phyloP scores from a whole-genome alignment of 2,329 filamentous ascomycete species.

The Raffaelea albimanens region DNA sequence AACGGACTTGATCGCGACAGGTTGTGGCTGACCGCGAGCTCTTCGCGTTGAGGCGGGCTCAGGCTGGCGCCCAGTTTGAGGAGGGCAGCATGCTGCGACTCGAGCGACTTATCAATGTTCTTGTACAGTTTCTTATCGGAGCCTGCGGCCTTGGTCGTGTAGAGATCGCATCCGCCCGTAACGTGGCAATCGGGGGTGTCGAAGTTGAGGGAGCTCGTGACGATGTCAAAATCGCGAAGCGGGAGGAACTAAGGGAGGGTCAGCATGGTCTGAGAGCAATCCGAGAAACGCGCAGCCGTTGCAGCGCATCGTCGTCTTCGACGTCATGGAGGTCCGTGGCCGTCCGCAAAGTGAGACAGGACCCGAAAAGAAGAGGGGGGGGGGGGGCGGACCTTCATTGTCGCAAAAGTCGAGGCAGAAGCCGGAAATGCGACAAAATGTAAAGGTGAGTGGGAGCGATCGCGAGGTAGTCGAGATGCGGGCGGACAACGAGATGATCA shows the following conservation, averaged over 20 bases:
- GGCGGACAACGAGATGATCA: no score
- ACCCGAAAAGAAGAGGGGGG: no score
- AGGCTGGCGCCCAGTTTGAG: constrained; percentile 79
- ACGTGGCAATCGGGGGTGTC: constrained; percentile 88
- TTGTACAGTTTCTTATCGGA: constrained; percentile 97
- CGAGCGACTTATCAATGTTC: constrained; percentile 83
- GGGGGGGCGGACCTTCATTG: no score
- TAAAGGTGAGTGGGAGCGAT: no score
- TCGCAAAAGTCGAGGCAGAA: no score
- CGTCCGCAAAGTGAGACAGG: no score
- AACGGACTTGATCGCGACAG: constrained; percentile 85
- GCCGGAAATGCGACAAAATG: no score
- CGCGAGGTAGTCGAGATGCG: no score
- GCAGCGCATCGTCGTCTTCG: neutral
- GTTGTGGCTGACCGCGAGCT: constrained; percentile 60
- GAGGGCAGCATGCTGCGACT: constrained; percentile 82
- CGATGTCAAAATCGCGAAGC: constrained; percentile 80
- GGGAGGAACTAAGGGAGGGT: constrained; percentile 64
- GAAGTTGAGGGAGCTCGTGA: constrained; percentile 90
- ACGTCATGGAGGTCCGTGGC: neutral
- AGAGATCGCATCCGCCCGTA: constrained; percentile 88
- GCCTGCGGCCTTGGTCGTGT: constrained; percentile 92
- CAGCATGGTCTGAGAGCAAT: no score
- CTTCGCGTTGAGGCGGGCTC: constrained; percentile 69
- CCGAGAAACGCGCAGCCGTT: neutral